A percentile compares a stretch with the other conserved stretches of the same genome.
Evolutionary conservation across 2,329 filamentous ascomycete genomes (phyloP).

Genomic region (Dactylella cylindrospora): DNA sequence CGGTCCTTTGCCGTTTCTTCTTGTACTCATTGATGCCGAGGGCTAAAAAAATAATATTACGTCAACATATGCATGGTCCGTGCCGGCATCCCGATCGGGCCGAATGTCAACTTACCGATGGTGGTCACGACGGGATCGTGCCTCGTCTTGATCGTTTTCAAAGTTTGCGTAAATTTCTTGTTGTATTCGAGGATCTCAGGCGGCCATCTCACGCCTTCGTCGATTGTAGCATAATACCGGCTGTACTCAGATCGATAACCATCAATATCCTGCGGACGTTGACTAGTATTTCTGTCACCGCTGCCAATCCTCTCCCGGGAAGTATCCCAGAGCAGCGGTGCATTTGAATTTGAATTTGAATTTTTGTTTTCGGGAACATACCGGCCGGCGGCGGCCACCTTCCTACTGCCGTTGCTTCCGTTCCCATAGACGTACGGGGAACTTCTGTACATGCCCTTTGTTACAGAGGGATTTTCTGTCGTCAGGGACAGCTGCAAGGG

Average conservation of each 20-base stretch:
- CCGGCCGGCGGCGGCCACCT: constrained; percentile 51
- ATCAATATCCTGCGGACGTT: constrained; percentile 44
- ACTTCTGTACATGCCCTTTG: constrained; percentile 75
- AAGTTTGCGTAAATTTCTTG: constrained; percentile 78
- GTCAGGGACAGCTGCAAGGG: constrained; percentile 74
- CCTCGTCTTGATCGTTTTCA: constrained; percentile 91
- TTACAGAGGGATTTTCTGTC: constrained; percentile 86
- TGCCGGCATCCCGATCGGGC: not conserved
- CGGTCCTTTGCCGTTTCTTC: constrained; percentile 90
- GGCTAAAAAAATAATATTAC: constrained; percentile 56
- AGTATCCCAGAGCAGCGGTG: too few species aligned
- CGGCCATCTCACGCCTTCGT: constrained; percentile 86
- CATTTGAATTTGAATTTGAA: constrained; percentile 49
- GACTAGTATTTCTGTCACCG: constrained; percentile 18
- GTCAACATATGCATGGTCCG: constrained; percentile 6
- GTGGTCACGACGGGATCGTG: constrained; percentile 98
- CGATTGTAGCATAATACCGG: constrained; percentile 88
- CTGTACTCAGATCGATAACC: constrained; percentile 53
- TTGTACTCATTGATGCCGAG: constrained; percentile 99
- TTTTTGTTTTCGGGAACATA: constrained; percentile 44
- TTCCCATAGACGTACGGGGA: constrained; percentile 57
- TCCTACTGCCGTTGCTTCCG: constrained; percentile 56
- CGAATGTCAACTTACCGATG: constrained; percentile 57
- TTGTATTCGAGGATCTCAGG: constrained; percentile 95
- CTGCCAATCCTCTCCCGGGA: too few species aligned